A percentile compares a stretch with the other conserved stretches of the same genome.
Conservation (phyloP, 1,284 basidiomycete genomes). For the Neonothopanus nambi region DNA sequence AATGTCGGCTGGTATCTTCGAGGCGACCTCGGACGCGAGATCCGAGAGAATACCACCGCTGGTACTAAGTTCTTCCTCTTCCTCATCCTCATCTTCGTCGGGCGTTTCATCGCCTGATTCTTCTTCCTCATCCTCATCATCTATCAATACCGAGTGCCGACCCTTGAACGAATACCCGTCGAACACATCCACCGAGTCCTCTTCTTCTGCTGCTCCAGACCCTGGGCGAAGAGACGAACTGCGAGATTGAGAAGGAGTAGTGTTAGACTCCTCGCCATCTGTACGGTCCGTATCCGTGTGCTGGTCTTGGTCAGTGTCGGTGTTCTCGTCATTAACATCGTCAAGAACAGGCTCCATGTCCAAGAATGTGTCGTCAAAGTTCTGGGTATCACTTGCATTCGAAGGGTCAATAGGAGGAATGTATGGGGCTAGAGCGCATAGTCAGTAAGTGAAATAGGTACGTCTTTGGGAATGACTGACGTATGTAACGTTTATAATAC, state of each 20-base stretch:
- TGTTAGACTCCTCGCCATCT: slow-evolving; percentile 70
- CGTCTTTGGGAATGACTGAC: slow-evolving; percentile 44
- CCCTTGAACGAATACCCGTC: slow-evolving; percentile 91
- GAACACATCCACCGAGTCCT: slow-evolving; percentile 71
- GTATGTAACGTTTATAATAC: slow-evolving; percentile 92
- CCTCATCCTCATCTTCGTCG: slow-evolving; percentile 23
- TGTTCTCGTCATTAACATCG: slow-evolving; percentile 55
- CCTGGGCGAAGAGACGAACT: slow-evolving; percentile 62
- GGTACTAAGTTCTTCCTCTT: slow-evolving; percentile 34
- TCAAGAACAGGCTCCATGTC: slow-evolving; percentile 90
- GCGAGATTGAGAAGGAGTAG: slow-evolving; percentile 71
- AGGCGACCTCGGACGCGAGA: not conserved
- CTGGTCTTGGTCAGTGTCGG: slow-evolving; percentile 67
- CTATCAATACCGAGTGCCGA: slow-evolving; percentile 73
- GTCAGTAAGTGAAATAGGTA: not conserved
- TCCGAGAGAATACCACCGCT: not conserved
- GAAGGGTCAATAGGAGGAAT: slow-evolving; percentile 91
- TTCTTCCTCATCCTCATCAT: slow-evolving; percentile 60
- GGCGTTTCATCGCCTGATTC: slow-evolving; percentile 35
- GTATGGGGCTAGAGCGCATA: slow-evolving; percentile 75
- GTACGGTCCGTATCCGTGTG: slow-evolving; percentile 68
- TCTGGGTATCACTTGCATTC: slow-evolving; percentile 94
- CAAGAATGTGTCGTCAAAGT: slow-evolving; percentile 96
- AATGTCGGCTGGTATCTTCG: slow-evolving; percentile 23
- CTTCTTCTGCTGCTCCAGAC: slow-evolving; percentile 25